Evolutionary conservation across 2,329 filamentous ascomycete genomes (phyloP).

Genomic region (Aspergillus piperis): DNA sequence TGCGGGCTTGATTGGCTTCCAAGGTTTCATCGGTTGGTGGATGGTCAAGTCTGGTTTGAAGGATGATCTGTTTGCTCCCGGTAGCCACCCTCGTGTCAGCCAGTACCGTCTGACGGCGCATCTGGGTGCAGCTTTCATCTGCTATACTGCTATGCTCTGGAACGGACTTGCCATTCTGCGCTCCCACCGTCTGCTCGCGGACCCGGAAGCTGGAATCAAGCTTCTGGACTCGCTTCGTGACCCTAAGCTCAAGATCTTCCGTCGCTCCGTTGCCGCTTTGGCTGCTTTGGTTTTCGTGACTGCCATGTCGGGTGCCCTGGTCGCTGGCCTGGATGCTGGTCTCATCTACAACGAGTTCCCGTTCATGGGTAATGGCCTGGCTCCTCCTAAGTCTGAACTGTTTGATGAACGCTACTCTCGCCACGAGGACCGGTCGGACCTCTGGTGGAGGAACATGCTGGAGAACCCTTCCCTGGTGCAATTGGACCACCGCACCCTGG

Average conservation of each 20-base stretch:
- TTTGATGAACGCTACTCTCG: slow-evolving; percentile 85
- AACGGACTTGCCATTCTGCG: slow-evolving; percentile 83
- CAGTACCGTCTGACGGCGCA: slow-evolving; percentile 93
- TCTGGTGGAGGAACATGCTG: slow-evolving; percentile 96
- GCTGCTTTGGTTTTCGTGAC: slow-evolving; percentile 80
- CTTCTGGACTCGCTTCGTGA: slow-evolving; percentile 63
- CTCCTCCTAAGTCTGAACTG: slow-evolving; percentile 79
- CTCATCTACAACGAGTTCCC: slow-evolving; percentile 99
- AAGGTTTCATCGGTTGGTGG: slow-evolving; percentile 97
- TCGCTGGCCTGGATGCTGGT: slow-evolving; percentile 92
- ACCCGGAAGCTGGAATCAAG: slow-evolving; percentile 64
- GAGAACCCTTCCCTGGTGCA: slow-evolving; percentile 97
- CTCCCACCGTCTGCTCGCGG: slow-evolving; percentile 68
- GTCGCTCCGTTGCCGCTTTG: slow-evolving; percentile 69
- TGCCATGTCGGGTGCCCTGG: slow-evolving; percentile 88
- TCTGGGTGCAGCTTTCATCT: slow-evolving; percentile 84
- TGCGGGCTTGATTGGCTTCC: slow-evolving; percentile 85
- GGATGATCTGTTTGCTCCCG: slow-evolving; percentile 90
- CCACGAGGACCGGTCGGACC: slow-evolving; percentile 72
- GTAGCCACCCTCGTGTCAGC: slow-evolving; percentile 85
- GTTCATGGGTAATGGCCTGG: slow-evolving; percentile 82
- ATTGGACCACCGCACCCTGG: slow-evolving; percentile 90
- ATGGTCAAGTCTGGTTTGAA: slow-evolving; percentile 98
- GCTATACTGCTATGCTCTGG: slow-evolving; percentile 92
- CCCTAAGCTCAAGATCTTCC: slow-evolving; percentile 71